Percentiles rank a stretch among this genome's conserved stretches.
phyloP scores from a whole-genome alignment of 306 rosid genomes.

The Comarum palustre region DNA sequence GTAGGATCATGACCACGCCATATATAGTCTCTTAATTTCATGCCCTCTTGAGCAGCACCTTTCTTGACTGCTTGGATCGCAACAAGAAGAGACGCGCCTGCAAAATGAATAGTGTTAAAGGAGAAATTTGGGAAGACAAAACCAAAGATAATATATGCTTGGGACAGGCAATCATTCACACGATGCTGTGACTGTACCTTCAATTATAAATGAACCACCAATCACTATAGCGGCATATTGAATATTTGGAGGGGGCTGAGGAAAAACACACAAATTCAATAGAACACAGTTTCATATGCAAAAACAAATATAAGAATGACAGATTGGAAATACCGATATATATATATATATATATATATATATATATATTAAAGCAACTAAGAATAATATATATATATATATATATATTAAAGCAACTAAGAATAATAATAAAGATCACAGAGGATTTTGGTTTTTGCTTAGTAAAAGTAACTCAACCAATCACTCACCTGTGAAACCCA shows the following conservation, averaged over 20 bases:
- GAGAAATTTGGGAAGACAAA: slow-evolving; percentile 10
- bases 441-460: slow-evolving; percentile 2
- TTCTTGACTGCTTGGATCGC: slow-evolving; percentile 97
- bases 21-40: slow-evolving; percentile 80
- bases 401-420: neutral
- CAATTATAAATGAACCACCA: slow-evolving; percentile 88
- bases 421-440: neutral
- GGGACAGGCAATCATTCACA: slow-evolving; percentile 1
- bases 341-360: neutral
- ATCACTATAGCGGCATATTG: slow-evolving; percentile 78
- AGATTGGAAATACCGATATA: neutral
- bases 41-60: slow-evolving; percentile 96
- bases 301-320: slow-evolving; percentile 3
- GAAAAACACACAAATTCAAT: slow-evolving; percentile 31
- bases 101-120: slow-evolving; percentile 20
- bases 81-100: slow-evolving; percentile 95
- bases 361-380: too few relatives aligned
- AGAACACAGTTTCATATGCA: slow-evolving; percentile 17
- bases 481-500: slow-evolving; percentile 78
- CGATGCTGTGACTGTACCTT: slow-evolving; percentile 52
- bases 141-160: slow-evolving; percentile 12
- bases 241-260: slow-evolving; percentile 83
- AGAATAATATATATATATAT: neutral
- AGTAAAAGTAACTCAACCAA: slow-evolving; percentile 7
- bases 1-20: slow-evolving; percentile 99